These are phyloP conservation scores for Pythium brassicae DNA, from an alignment of 352 stramenopile species.

Conservation along the genomic window DNA sequence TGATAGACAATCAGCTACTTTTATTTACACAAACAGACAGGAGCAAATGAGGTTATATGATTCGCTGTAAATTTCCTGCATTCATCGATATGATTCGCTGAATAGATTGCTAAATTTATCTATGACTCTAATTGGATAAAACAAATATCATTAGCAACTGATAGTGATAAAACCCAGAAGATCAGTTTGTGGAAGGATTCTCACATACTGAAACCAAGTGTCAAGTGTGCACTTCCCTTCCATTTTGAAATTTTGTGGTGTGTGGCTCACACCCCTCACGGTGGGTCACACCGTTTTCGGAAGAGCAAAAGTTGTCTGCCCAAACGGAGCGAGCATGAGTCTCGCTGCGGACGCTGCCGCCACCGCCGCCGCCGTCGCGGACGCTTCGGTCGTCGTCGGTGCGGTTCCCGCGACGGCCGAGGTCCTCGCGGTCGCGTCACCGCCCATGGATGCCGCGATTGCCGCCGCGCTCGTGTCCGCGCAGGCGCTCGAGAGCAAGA, in stretches of 20 bases:
- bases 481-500: conserved; percentile 31
- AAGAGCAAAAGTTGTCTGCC: background rate
- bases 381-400: background rate
- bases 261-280: background rate
- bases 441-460: conserved; percentile 1
- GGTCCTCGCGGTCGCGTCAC: background rate
- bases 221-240: background rate
- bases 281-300: background rate
- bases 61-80: too few species aligned
- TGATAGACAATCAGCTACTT: too few species aligned
- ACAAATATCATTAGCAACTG: background rate
- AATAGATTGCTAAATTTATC: too few species aligned
- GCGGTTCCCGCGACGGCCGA: background rate
- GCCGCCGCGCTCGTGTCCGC: conserved; percentile 12
- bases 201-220: background rate
- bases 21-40: too few species aligned
- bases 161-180: background rate
- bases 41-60: too few species aligned
- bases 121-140: too few species aligned
- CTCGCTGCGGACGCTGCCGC: background rate
- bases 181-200: background rate
- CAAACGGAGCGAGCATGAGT: background rate
- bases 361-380: background rate
- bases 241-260: conserved; percentile 1
- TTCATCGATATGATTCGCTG: too few species aligned